These are phyloP conservation scores for Cryptococcus sp. DNA, from an alignment of 1,284 basidiomycete genomes.

Conservation along the genomic window DNA sequence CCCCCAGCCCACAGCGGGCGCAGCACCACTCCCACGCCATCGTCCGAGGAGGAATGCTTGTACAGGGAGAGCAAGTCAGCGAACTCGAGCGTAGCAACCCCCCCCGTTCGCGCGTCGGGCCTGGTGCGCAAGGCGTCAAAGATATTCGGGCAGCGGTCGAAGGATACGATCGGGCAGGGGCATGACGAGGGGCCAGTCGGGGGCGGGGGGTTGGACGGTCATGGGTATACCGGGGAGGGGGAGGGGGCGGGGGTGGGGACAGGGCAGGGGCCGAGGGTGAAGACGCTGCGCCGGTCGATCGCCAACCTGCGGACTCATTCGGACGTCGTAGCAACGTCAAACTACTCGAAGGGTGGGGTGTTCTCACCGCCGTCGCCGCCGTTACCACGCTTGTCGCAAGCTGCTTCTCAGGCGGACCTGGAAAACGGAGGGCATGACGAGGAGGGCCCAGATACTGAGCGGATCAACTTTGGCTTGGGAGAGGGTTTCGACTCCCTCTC, in stretches of 20 bases:
- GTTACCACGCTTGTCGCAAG: not conserved
- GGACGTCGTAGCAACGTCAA: not conserved
- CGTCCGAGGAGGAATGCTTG: not conserved
- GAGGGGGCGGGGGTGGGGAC: too few relatives aligned
- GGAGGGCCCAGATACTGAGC: not conserved
- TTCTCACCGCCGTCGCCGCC: not conserved
- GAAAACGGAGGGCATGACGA: not conserved
- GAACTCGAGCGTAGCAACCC: not conserved
- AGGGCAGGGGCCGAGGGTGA: too few relatives aligned
- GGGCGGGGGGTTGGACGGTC: not conserved
- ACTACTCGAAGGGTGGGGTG: not conserved
- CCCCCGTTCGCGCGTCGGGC: not conserved
- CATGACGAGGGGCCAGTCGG: not conserved
- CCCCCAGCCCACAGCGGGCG: too few relatives aligned
- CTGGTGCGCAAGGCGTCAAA: constrained; percentile 8
- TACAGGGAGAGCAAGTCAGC: not conserved
- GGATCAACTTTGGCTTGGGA: constrained; percentile 6
- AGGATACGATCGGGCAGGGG: not conserved
- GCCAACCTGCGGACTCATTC: not conserved
- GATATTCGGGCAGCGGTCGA: constrained; percentile 3
- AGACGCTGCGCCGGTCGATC: not conserved
- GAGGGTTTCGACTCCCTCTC: constrained; percentile 17
- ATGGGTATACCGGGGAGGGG: too few relatives aligned
- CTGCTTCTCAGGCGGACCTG: not conserved
- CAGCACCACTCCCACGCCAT: not conserved